Conservation (phyloP, 2,329 filamentous ascomycete genomes). For the Botryosphaeria dothidea region DNA sequence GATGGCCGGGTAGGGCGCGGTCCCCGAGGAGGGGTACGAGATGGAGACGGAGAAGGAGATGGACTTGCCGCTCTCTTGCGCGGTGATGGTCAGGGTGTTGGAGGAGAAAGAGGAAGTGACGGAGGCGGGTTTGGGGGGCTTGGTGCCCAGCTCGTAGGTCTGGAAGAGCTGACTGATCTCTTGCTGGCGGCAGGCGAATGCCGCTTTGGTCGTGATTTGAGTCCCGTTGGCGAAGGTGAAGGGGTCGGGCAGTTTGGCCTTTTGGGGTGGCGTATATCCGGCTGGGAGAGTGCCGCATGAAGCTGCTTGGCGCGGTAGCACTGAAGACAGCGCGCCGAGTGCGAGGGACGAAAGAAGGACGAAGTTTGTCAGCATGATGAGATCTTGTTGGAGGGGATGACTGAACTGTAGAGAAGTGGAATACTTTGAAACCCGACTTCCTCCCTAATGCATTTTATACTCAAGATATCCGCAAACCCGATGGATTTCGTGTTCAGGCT, state of each 20-base stretch:
- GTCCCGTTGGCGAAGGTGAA: conserved; percentile 41
- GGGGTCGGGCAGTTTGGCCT: conserved; percentile 39
- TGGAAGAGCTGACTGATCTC: conserved; percentile 39
- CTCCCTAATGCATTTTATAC: neutral
- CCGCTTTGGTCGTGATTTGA: conserved; percentile 34
- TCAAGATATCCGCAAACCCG: neutral
- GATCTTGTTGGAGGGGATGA: neutral
- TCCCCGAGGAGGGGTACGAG: conserved; percentile 43
- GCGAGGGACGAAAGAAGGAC: neutral
- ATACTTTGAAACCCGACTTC: too few relatives aligned
- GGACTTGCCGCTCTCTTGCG: conserved; percentile 35
- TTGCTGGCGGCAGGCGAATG: conserved; percentile 39
- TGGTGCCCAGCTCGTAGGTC: conserved; percentile 39
- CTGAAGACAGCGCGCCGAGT: neutral
- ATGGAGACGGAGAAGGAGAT: conserved; percentile 40
- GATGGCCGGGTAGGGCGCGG: conserved; percentile 57
- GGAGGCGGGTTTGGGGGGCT: conserved; percentile 37
- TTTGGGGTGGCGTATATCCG: conserved; percentile 31
- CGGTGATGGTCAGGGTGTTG: conserved; percentile 36
- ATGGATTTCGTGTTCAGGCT: neutral
- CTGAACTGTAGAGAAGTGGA: neutral
- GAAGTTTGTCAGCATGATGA: neutral
- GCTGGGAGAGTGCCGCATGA: conserved; percentile 25
- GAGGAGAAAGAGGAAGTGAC: conserved; percentile 35
- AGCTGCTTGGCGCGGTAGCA: neutral